Base-by-base conservation (phyloP, 2,329 filamentous ascomycete genomes). In the Pseudovirgaria hyperparasitica region DNA sequence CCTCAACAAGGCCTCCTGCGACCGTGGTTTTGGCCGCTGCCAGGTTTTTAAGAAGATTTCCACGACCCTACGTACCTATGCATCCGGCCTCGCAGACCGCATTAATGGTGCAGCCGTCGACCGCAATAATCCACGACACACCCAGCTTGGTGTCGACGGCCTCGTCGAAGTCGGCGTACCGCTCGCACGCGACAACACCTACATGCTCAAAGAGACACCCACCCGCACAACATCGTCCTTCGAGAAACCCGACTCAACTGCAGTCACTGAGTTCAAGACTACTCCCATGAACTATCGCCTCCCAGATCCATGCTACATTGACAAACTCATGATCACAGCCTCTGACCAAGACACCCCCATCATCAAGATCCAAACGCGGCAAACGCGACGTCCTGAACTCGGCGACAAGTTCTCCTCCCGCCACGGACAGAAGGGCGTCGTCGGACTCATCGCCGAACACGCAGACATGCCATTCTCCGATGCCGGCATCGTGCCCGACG, bases 321-420 rank as follows among this genome's bases (percentile, higher is more conserved):
- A 98, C 64, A 94, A 96, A 61, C 84, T 96, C 30, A 82, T 94
- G 73, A 69, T 94, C 28, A 90, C 86, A 0, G 75, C 82, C 36
- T 92, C 82, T 13, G 87, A 96, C 48, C 41, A 17, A 13, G 86
- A 93, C 37, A 81, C 74, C 6, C 77, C 77, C 12, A 70, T 96
- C 25, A 72, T 96, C 63, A 98, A 98, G 55, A 78, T 96, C 9
- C 81, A 94, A 48, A 93, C 86, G 0, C 70, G 92, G n/a, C 92
- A 98, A 54, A 98, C 92, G 1, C 76, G 92, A 22, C 73, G 86
- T 5, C 90, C 90, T 0, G 92, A 98, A 53, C 70, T 98, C 3
- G 90, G 90, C 28, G 90, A 98, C 67, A 98, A 98, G 52, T 98
- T 98, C 59, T 94, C 86, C 1, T 98, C 90, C 26, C 82, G 90